These are phyloP conservation scores for Glycine latifolia DNA, from an alignment of 306 rosid genomes.

Conservation along the genomic window DNA sequence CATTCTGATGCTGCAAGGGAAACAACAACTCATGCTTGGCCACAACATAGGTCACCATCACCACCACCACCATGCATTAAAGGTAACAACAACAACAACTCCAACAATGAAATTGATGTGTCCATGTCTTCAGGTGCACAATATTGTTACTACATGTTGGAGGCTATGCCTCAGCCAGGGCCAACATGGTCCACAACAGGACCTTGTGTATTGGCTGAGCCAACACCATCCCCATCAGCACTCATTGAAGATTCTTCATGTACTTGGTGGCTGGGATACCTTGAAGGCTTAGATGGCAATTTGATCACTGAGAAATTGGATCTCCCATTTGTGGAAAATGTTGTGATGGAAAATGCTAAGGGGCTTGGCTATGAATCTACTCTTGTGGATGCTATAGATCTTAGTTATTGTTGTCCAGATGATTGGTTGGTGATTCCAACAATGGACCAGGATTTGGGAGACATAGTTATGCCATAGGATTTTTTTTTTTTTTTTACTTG, in stretches of 20 bases:
- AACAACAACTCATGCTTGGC: conserved; percentile 46
- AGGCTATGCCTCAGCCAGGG: conserved; percentile 69
- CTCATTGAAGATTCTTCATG: conserved; percentile 51
- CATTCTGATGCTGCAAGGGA: conserved; percentile 50
- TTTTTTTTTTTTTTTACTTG: not conserved
- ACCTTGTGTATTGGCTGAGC: conserved; percentile 55
- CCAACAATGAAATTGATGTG: conserved; percentile 38
- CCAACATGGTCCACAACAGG: conserved; percentile 71
- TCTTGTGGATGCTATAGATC: conserved; percentile 44
- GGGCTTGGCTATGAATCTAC: conserved; percentile 22
- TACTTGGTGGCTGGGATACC: conserved; percentile 65
- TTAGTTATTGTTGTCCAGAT: conserved; percentile 46
- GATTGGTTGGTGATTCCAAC: conserved; percentile 64
- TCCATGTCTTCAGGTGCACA: conserved; percentile 42
- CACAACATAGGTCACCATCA: conserved; percentile 19
- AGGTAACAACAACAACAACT: conserved; percentile 33
- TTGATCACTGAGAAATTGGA: conserved; percentile 35
- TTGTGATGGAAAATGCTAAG: conserved; percentile 22
- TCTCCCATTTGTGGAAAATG: conserved; percentile 21
- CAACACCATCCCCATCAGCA: not conserved
- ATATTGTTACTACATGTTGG: conserved; percentile 57
- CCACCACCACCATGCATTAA: conserved; percentile 23
- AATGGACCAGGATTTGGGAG: conserved; percentile 49
- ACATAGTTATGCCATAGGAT: conserved; percentile 34
- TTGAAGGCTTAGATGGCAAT: conserved; percentile 52